Percentiles rank a stretch among this genome's conserved stretches.
Evolutionary conservation across 2,329 filamentous ascomycete genomes (phyloP).

Genomic region (Westerdykella aurantiaca): DNA sequence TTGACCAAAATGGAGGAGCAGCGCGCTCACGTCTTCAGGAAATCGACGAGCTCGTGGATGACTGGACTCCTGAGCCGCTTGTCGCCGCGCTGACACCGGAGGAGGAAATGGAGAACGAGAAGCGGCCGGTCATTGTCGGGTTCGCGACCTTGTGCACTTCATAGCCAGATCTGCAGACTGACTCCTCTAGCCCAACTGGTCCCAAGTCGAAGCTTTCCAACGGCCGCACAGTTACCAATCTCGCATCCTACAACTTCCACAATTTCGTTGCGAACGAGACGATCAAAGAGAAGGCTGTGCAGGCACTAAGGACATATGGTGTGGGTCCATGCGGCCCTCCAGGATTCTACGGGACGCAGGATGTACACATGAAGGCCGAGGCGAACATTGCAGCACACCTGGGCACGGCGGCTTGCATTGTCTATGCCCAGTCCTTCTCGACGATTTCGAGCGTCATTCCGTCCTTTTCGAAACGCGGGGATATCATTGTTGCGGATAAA

Average conservation of each 20-base stretch:
- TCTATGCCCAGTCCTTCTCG: constrained; percentile 94
- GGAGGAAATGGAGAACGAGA: constrained; percentile 79
- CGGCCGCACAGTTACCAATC: constrained; percentile 85
- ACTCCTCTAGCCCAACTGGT: constrained; percentile 63
- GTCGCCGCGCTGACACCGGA: constrained; percentile 67
- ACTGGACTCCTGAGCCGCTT: constrained; percentile 92
- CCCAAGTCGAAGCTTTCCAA: constrained; percentile 84
- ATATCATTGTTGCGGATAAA: constrained; percentile 93
- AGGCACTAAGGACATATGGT: constrained; percentile 88
- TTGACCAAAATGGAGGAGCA: not conserved
- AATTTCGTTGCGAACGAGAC: constrained; percentile 91
- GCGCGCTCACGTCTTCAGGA: constrained; percentile 49
- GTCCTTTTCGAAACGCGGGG: constrained; percentile 91
- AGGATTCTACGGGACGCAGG: constrained; percentile 96
- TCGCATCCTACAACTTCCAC: constrained; percentile 95
- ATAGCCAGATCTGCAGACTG: constrained; percentile 3
- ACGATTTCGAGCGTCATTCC: constrained; percentile 97
- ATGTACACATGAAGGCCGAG: constrained; percentile 96
- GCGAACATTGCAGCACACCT: constrained; percentile 86
- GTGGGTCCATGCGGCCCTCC: constrained; percentile 95
- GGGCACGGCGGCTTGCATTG: constrained; percentile 81
- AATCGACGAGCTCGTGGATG: constrained; percentile 92
- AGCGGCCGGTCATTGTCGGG: constrained; percentile 82
- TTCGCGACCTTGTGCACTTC: constrained; percentile 31
- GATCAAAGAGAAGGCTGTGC: constrained; percentile 90